These are phyloP conservation scores for Acanthamoeba castellanii DNA, from an alignment of 208 protist species.

Conservation along the genomic window DNA sequence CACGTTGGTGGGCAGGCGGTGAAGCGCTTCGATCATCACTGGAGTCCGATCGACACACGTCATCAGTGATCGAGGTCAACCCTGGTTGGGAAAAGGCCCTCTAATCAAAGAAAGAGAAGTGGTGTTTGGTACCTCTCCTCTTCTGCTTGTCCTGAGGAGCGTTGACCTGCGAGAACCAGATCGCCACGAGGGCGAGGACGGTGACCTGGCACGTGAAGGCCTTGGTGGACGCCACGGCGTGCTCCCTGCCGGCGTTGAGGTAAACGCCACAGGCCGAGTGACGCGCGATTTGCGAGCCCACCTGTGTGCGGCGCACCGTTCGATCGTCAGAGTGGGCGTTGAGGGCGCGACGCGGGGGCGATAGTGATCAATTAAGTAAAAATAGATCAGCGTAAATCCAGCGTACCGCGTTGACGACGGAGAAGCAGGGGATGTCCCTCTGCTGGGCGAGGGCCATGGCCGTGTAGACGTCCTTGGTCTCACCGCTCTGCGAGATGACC, in stretches of 20 bases:
- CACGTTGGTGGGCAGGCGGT: constrained; percentile 85
- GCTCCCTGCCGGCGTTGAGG: constrained; percentile 88
- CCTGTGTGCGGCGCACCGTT: constrained; percentile 78
- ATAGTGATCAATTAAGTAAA: constrained; percentile 82
- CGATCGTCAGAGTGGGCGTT: no score
- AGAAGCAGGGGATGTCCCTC: constrained; percentile 78
- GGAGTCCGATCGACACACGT: constrained; percentile 72
- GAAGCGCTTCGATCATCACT: constrained; percentile 83
- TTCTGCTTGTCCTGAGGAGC: constrained; percentile 62
- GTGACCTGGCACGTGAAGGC: constrained; percentile 87
- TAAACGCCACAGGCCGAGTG: constrained; percentile 84
- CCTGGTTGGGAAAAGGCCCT: no score
- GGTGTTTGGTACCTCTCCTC: constrained; percentile 54
- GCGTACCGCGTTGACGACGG: constrained; percentile 85
- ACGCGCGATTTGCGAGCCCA: constrained; percentile 87
- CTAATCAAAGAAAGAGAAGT: not conserved
- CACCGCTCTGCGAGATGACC: constrained; percentile 88
- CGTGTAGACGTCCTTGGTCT: constrained; percentile 87
- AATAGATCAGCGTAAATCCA: constrained; percentile 81
- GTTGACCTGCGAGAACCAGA: constrained; percentile 76
- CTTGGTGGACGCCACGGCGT: constrained; percentile 90
- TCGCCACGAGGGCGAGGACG: constrained; percentile 76
- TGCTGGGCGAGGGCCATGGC: constrained; percentile 80
- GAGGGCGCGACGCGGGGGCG: not conserved
- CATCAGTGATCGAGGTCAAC: not conserved